These are phyloP conservation scores for Penicillium oxalicum DNA, from an alignment of 2,329 filamentous ascomycete genomes.

Conservation along the genomic window DNA sequence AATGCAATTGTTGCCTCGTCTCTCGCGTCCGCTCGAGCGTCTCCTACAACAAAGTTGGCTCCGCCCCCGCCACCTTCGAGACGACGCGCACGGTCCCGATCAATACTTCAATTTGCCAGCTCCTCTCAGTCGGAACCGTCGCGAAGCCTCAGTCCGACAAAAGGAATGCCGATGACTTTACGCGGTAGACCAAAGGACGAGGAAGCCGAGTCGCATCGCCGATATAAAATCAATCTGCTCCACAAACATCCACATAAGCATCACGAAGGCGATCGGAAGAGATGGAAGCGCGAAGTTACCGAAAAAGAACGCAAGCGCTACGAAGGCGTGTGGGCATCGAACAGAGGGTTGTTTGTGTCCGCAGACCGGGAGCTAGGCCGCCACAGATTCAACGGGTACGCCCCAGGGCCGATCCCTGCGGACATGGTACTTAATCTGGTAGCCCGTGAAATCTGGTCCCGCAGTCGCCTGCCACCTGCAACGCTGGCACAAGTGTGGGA, in stretches of 20 bases:
- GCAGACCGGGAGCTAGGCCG: conserved; percentile 6
- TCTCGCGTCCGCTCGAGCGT: conserved; percentile 38
- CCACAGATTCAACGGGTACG: conserved; percentile 8
- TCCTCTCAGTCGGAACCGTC: conserved; percentile 25
- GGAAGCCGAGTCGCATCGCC: conserved; percentile 27
- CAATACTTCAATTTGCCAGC: conserved; percentile 31
- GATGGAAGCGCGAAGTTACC: conserved; percentile 41
- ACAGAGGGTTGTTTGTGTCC: conserved; percentile 38
- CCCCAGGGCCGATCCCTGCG: conserved; percentile 22
- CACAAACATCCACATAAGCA: conserved; percentile 45
- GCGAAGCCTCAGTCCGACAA: conserved; percentile 33
- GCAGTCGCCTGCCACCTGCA: conserved; percentile 37
- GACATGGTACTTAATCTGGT: conserved; percentile 43
- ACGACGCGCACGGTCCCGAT: conserved; percentile 33
- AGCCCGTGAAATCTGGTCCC: conserved; percentile 45
- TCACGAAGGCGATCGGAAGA: conserved; percentile 43
- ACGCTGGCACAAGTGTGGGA: conserved; percentile 43
- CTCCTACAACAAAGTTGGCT: conserved; percentile 33
- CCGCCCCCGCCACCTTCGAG: conserved; percentile 36
- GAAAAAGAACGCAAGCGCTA: conserved; percentile 45
- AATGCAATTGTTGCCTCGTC: conserved; percentile 46
- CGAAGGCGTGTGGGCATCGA: conserved; percentile 48
- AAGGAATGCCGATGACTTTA: conserved; percentile 39
- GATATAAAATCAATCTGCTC: conserved; percentile 32
- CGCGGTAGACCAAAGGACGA: conserved; percentile 34